Percentiles rank a stretch among this genome's conserved stretches.
Conservation (phyloP, 78 protist genomes). For the Pigoraptor vietnamica region DNA sequence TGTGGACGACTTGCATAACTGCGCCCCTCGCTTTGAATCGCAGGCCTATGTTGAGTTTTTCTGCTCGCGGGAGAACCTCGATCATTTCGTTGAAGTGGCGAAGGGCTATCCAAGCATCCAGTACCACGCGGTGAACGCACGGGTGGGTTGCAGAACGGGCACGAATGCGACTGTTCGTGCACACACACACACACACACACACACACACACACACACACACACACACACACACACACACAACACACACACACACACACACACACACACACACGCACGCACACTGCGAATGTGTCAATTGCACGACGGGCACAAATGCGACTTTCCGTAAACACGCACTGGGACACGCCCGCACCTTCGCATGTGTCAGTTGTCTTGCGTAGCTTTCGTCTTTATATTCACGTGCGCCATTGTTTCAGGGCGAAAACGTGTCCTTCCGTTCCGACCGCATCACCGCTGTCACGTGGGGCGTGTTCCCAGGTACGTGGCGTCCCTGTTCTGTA, state of each 20-base stretch:
- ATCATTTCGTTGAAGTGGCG: conserved; percentile 1
- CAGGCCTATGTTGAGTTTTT: conserved; percentile 87
- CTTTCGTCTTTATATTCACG: not conserved
- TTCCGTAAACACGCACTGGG: not conserved
- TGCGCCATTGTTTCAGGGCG: not conserved
- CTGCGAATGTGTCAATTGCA: conserved; percentile 13
- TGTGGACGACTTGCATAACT: too few species aligned
- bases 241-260: too few species aligned
- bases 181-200: not conserved
- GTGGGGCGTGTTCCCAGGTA: conserved; percentile 71
- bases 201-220: too few species aligned
- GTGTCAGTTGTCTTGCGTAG: not conserved
- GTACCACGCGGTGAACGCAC: conserved; percentile 66
- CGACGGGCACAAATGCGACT: not conserved
- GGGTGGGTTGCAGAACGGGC: conserved; percentile 1
- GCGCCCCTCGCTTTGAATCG: too few species aligned
- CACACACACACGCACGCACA: not conserved
- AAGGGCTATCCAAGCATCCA: conserved; percentile 46
- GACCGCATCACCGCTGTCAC: conserved; percentile 77
- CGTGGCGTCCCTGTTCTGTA: too few species aligned
- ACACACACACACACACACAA: too few species aligned
- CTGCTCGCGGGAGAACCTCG: conserved; percentile 46
- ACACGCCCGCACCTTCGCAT: too few species aligned
- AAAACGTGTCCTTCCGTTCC: not conserved
- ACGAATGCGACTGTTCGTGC: not conserved